These are phyloP conservation scores for Calvatia gigantea DNA, from an alignment of 768 basidiomycete species.

Conservation along the genomic window DNA sequence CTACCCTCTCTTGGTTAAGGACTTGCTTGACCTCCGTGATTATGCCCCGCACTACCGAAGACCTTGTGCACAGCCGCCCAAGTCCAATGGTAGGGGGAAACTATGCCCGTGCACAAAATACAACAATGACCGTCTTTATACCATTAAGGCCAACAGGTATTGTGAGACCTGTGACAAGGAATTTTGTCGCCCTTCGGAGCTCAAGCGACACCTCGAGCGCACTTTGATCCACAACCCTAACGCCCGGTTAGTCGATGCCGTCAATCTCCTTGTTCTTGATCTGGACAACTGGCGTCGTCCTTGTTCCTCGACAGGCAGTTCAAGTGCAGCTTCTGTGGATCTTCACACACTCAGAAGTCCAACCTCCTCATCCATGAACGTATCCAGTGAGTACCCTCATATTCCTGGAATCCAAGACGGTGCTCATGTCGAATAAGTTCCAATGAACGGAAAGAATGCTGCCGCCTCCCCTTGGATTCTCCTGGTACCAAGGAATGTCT, in stretches of 20 bases:
- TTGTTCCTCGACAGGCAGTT: neutral
- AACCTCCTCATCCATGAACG: neutral
- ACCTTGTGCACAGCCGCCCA: neutral
- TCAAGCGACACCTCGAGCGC: neutral
- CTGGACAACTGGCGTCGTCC: neutral
- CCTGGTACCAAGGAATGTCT: neutral
- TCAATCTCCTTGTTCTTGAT: neutral
- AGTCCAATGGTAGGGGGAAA: neutral
- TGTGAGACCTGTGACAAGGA: slow-evolving; percentile 5
- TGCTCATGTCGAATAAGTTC: neutral
- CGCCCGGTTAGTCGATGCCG: neutral
- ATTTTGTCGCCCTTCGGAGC: neutral
- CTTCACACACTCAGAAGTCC: neutral
- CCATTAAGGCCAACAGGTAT: neutral
- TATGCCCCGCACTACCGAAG: neutral
- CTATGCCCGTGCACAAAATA: neutral
- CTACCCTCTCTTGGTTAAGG: neutral
- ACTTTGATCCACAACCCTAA: neutral
- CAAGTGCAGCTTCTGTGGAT: neutral
- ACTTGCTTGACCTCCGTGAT: neutral
- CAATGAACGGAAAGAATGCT: neutral
- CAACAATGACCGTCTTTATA: neutral
- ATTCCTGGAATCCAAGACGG: neutral
- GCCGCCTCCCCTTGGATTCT: neutral
- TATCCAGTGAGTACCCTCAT: neutral